Percentiles rank a stretch among this genome's conserved stretches.
Conservation (phyloP, 495 filamentous ascomycete genomes). For the Lasiosphaeria miniovina region DNA sequence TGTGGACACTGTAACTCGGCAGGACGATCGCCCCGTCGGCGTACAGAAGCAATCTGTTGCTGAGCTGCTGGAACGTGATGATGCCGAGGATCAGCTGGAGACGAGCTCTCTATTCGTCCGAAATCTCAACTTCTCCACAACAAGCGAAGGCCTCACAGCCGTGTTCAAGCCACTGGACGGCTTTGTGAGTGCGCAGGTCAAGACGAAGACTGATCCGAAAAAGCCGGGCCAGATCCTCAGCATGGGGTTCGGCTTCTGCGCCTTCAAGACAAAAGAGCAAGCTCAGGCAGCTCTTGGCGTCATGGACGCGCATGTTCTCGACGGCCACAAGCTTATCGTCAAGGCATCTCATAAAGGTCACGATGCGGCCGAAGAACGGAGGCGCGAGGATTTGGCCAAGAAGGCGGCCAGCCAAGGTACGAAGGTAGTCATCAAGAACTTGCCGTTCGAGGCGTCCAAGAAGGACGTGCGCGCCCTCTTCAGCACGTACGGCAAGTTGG, state of each 20-base stretch:
- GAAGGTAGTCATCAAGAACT: constrained; percentile 97
- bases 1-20: constrained; percentile 35
- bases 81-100: constrained; percentile 50
- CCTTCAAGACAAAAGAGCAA: constrained; percentile 73
- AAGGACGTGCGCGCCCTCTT: constrained; percentile 86
- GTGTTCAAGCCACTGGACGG: constrained; percentile 78
- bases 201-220: constrained; percentile 84
- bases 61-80: constrained; percentile 58
- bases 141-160: constrained; percentile 65
- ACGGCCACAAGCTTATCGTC: constrained; percentile 79
- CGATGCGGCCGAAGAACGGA: constrained; percentile 82
- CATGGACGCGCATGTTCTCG: constrained; percentile 85
- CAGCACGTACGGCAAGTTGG: constrained; percentile 83
- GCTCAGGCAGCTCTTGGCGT: constrained; percentile 73
- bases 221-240: constrained; percentile 77
- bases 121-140: constrained; percentile 92
- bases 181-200: constrained; percentile 78
- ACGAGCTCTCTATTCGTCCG: constrained; percentile 85
- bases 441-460: constrained; percentile 93
- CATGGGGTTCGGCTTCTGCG: constrained; percentile 95
- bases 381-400: constrained; percentile 75
- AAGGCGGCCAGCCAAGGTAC: constrained; percentile 69
- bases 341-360: constrained; percentile 78
- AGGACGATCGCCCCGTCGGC: constrained; percentile 28
- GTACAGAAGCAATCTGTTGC: constrained; percentile 42